Evolutionary conservation across 306 rosid species (phyloP), one percentile per base, ranked within the genome.

Genomic region (Vigna nakashimae): DNA sequence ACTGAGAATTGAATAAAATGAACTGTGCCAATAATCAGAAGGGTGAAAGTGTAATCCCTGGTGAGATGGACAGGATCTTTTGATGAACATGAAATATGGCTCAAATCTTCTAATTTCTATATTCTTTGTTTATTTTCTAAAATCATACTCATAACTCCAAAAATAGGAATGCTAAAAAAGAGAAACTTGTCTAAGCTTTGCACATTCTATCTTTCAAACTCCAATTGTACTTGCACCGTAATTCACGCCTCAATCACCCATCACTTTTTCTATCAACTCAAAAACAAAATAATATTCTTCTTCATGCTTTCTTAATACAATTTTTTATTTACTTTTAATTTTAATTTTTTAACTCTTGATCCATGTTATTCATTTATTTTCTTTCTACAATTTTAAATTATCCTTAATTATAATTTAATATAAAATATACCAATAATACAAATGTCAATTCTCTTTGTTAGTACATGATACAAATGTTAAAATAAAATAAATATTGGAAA

Each of bases 221-320:
- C 49, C 30, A 63, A 17, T 17, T 26, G 3, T 26, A 2, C 28
- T 26, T 26, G 28, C 28, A 26, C 28, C 28, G 72, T 40, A 50
- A 75, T 75, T 53, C 6, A 49, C 73, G 77, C 69, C 24, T 28
- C 43, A 60, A 59, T 69, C 67, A 52, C 49, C 72, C 12, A 16
- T n/a, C 48, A 42, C 46, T 7, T 40, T 38, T 63, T 59, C 76
- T 18, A 50, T 64, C 15, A 28, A 17, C 24, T 42, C 34, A 18
- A 34, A 53, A 81, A 16, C 1, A 46, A 50, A 49, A 36, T n/a
- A 1, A 34, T 24, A 56, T 4, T 22, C 32, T 56, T 7, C 43
- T 10, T 32, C 32, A 4, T 5, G 32, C 32, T 32, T 30, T 32
- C 38, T 34, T 34, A 4, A 34, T 34, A 34, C 38, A 7, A 3